Evolutionary conservation across 83 land plant genomes (phyloP).

Genomic region (Picea mariana): DNA sequence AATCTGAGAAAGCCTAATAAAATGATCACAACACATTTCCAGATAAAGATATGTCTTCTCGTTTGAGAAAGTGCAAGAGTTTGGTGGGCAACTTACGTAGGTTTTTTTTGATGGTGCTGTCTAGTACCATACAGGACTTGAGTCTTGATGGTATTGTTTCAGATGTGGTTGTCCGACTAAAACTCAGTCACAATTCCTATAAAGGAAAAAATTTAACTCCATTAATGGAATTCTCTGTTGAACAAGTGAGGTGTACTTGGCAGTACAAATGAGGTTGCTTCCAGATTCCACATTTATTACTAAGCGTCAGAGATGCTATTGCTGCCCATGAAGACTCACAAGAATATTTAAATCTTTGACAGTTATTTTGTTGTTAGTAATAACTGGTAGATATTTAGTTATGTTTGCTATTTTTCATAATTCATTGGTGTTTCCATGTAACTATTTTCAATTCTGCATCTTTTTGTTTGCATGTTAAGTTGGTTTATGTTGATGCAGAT

Average conservation of each 20-base stretch:
- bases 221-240: background rate
- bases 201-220: background rate
- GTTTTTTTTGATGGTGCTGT: conserved; percentile 1
- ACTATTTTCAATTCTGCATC: background rate
- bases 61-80: background rate
- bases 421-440: conserved; percentile 9
- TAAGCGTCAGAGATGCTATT: too few species aligned
- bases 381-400: background rate
- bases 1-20: background rate
- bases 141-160: too few species aligned
- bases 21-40: background rate
- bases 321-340: background rate
- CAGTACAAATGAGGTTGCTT: background rate
- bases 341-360: background rate
- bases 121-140: background rate
- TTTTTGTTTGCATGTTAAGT: conserved; percentile 17
- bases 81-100: background rate
- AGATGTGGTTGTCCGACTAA: background rate
- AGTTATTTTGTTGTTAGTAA: background rate
- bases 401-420: conserved; percentile 12
- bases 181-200: background rate
- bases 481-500: conserved; percentile 43
- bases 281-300: too few species aligned
- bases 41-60: background rate
- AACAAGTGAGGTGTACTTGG: background rate